Evolutionary conservation across 2,329 filamentous ascomycete genomes (phyloP), one percentile per base, ranked within the genome.

Genomic region (Chaetomiaceae sp.): DNA sequence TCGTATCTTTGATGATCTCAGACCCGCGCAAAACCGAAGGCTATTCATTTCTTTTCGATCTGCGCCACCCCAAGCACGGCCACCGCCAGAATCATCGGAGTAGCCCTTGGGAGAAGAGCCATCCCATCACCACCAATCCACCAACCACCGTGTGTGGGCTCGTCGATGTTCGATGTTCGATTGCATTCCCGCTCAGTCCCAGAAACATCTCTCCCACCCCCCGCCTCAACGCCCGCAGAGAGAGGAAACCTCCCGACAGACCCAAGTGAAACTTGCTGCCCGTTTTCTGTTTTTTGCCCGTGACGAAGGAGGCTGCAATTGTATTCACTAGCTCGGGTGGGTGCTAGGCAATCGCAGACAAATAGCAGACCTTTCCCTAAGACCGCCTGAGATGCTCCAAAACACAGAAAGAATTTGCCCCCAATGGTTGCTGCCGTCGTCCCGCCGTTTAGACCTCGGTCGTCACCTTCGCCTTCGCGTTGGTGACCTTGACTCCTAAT

Each of bases 401-500:
- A 61, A 59, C 58, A 61, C 58, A 55, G 48, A 55, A 58, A 59
- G 54, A 59, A 57, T 54, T 55, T 50, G 49, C 55, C 57, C 58
- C 51, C n/a, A n/a, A 52, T 55, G 41, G 48, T 48, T 56, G 53
- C 40, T 34, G 46, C 41, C n/a, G n/a, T n/a, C n/a, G n/a, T n/a
- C n/a, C 33, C 40, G 54, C 58, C 54, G 41, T 70, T 82, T 83
- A 87, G 69, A 85, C 79, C 85, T 99, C 93, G 66, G 90, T 96
- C 68, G 92, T 96, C 74, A 99, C 87, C 83, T 92, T 95, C 71
- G 91, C 93, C 88, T 96, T 96, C 77, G 89, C 76, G 83, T 99
- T 99, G 73, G 93, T 99, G 74, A 99, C 92, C 88, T 99, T 99
- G 74, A 99, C 93, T 71, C 91, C 89, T 70, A 99, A 80, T 77